Evolutionary conservation across 768 basidiomycete species (phyloP).

Genomic region (Cantharellus cinnabarinus): DNA sequence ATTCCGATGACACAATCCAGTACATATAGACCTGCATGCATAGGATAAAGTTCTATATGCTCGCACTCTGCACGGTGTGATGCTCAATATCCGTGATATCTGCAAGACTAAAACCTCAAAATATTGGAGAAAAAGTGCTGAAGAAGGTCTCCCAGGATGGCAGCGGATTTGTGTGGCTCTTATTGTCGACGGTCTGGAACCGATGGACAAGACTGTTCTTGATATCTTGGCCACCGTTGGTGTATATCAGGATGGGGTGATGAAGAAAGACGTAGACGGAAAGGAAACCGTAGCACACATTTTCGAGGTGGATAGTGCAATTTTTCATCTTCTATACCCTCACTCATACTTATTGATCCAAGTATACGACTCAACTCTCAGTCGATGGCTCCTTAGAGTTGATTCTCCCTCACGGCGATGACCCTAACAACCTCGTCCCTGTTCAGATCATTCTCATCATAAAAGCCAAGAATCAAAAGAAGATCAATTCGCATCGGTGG

Average conservation of each 20-base stretch:
- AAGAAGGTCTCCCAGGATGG: constrained; percentile 75
- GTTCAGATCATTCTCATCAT: constrained; percentile 81
- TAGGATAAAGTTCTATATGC: constrained; percentile 17
- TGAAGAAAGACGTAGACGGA: constrained; percentile 60
- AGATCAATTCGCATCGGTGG: constrained; percentile 93
- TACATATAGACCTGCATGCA: neutral
- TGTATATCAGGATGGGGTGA: constrained; percentile 85
- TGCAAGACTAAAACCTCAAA: constrained; percentile 91
- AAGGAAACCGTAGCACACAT: constrained; percentile 87
- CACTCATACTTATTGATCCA: constrained; percentile 3
- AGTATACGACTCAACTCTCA: constrained; percentile 95
- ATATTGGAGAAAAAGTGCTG: constrained; percentile 67
- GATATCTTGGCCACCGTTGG: constrained; percentile 79
- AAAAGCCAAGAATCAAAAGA: constrained; percentile 90
- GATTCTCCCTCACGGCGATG: constrained; percentile 73
- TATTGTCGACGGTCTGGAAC: constrained; percentile 79
- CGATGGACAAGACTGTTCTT: constrained; percentile 79
- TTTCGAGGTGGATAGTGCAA: constrained; percentile 46
- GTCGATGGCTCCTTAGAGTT: constrained; percentile 80
- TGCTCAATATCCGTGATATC: constrained; percentile 93
- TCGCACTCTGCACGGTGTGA: constrained; percentile 76
- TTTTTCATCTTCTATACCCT: neutral
- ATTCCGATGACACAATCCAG: neutral
- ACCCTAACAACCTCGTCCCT: constrained; percentile 81
- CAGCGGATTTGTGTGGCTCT: constrained; percentile 79